These are phyloP conservation scores for Aspergillus vadensis DNA, from an alignment of 2,329 filamentous ascomycete species.

Conservation along the genomic window DNA sequence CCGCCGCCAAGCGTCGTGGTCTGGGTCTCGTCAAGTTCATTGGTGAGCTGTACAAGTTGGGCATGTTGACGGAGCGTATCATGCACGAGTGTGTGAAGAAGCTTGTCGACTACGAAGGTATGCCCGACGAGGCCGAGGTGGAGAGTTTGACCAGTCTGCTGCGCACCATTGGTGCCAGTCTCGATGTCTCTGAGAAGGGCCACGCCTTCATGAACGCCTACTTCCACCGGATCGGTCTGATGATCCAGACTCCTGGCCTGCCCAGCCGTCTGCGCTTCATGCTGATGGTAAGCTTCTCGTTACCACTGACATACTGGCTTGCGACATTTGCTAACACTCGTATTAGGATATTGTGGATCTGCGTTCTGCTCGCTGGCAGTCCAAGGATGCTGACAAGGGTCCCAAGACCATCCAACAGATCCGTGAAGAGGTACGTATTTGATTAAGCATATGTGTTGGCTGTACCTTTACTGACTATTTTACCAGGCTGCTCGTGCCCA, in stretches of 20 bases:
- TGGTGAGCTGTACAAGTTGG: conserved; percentile 96
- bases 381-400: conserved; percentile 89
- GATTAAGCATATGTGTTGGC: background rate
- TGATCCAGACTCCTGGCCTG: conserved; percentile 77
- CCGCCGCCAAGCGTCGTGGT: conserved; percentile 92
- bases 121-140: conserved; percentile 93
- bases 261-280: conserved; percentile 92
- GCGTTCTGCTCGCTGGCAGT: conserved; percentile 73
- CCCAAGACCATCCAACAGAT: conserved; percentile 96
- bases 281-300: conserved; percentile 65
- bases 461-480: conserved; percentile 16
- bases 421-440: conserved; percentile 67
- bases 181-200: conserved; percentile 82
- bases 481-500: conserved; percentile 67
- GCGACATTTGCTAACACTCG: background rate
- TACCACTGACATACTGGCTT: background rate
- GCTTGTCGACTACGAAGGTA: conserved; percentile 89
- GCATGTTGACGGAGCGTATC: conserved; percentile 97
- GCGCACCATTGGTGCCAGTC: conserved; percentile 83
- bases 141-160: conserved; percentile 94
- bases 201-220: conserved; percentile 87
- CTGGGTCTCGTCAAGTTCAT: conserved; percentile 99
- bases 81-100: conserved; percentile 99
- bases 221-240: conserved; percentile 82
- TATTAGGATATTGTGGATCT: conserved; percentile 78